Base-by-base conservation (phyloP, 2,329 filamentous ascomycete genomes). In the Meredithiella fracta region DNA sequence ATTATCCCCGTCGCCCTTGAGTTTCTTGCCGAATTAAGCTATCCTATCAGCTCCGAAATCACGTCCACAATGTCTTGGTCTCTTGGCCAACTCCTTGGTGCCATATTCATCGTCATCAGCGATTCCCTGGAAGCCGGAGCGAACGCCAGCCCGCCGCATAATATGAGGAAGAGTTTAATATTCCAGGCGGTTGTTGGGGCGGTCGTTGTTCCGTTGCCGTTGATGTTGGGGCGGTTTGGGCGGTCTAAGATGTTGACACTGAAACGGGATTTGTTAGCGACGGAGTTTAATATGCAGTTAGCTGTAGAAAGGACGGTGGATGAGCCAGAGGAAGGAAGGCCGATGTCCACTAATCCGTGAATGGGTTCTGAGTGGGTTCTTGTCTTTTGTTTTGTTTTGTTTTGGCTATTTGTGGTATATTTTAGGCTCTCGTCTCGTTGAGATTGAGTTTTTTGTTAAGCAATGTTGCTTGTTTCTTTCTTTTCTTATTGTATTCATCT, bases 1-100 rank as follows among this genome's bases (percentile, higher is more conserved):
- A 71, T 97, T 2, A 75, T 97, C 0, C 92, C 92, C 2, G 78
- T 95, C 38, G 85, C 82, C 4, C 76, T 97, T 52, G 92, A 98
- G 68, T 89, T 85, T 62, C 72, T 96, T 15, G 86, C 86, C 53
- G 88, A 97, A 67, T 77, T 95, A 58, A 89, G 85, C 3, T 86
- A 92, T 64, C 92, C 92, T 0, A 80, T 94, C 25, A 83, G 81
- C 42, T 90, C 92, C 0, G 91, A 94, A 68, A 78, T 96, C 47
- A 86, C 86, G 0, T 86, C 80, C 60, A 88, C 86, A 26, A 73
- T 94, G 22, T 86, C 84, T 63, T 97, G 92, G 92, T 78, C 79
- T 1, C 84, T 84, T 4, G 91, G 92, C 0, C 91, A 97, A 71
- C 68, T 96, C 6, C 69, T 94, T 0, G 92, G 92, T 11, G 90